Evolutionary conservation across 2,329 filamentous ascomycete species (phyloP), one percentile per base, ranked within the genome.

Genomic region (Curvularia hawaiiensis): DNA sequence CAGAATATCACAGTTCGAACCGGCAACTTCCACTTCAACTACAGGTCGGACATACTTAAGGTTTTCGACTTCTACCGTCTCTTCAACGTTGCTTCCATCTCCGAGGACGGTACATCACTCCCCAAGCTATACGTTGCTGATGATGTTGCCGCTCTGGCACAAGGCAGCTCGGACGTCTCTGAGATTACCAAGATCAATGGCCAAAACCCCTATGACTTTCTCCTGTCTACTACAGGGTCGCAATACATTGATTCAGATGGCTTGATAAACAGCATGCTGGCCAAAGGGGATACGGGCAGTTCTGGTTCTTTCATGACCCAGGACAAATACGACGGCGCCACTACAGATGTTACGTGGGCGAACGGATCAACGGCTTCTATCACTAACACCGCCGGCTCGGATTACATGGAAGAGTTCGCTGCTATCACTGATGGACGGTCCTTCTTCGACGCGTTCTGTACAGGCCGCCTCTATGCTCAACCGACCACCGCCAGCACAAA

Each of bases 381-480:
- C 22, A 47, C 51, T 18, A 73, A 68, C 30, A 7, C 41, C n/a
- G 73, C 70, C 4, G 18, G 46, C n/a, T 61, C 66, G 20, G 26
- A 52, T 7, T 20, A 62, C 30, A 50, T 60, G 10, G 18, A 61
- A 24, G 50, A 60, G 51, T 73, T 78, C 55, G 59, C 58, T 31
- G 60, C 65, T 20, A 59, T 77, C 11, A 64, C 59, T 2, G 71
- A 75, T 52, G 79, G 78, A 7, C 41, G 68, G 5, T 67, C 70
- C 2, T 78, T 80, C 56, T 79, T 77, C 56, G 22, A 72, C 7
- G 63, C 59, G 16, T 79, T 78, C 53, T 72, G 68, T 54, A 64
- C 47, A 2, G 70, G 68, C 9, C 10, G 28, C 18, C 56, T 47
- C 26, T 55, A 59, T 3, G 38, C 46, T 3, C 22, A 40, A 4